Base-by-base conservation (phyloP, 805 yeast species). In the Hemisphaericaspora nanyangensis region DNA sequence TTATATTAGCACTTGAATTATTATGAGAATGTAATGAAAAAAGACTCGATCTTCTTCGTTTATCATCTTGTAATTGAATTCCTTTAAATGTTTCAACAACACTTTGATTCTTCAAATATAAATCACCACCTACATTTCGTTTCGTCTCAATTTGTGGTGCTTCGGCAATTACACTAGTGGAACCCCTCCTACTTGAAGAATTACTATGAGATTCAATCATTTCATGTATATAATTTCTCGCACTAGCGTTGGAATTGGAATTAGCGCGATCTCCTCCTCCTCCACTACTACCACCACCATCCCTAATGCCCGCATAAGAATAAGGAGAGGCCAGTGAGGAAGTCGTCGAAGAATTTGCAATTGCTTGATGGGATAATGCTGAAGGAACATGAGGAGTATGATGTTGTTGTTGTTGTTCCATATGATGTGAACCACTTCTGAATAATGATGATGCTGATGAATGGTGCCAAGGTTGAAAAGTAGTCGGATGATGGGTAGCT, bases 101-200 rank as follows among this genome's bases (percentile, higher is more conserved):
- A 1, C 70, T 58, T 43, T 69, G 74, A 43, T 68, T 69, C 37
- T 53, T 58, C 44, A 69, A 45, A 51, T 69, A 69, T 28, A 69
- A 52, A 42, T 69, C 73, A 10, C 74, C 74, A 2, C 64, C 72
- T 6, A 68, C 74, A 42, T 69, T 68, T 31, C 74, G 46, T 45
- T 67, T 68, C 2, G 74, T 69, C 46, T 69, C 74, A 22, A 69
- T 58, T 48, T 64, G 70, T 3, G 69, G 68, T 1, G 73, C 74
- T 43, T 65, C 72, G 1, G 44, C 31, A 12, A 41, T 22, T 24
- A 47, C 33, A 2, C 61, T 60, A 10, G 51, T 43, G 5, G 67
- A 49, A 4, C 63, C 61, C 17, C 66, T 50, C 29, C 62, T 50
- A 43, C 60, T 55, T 10, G 59, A 56, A 7, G 51, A 31, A 31